Evolutionary conservation across 306 rosid genomes (phyloP), one percentile per base, ranked within the genome.

Genomic region (Cicer bijugum): DNA sequence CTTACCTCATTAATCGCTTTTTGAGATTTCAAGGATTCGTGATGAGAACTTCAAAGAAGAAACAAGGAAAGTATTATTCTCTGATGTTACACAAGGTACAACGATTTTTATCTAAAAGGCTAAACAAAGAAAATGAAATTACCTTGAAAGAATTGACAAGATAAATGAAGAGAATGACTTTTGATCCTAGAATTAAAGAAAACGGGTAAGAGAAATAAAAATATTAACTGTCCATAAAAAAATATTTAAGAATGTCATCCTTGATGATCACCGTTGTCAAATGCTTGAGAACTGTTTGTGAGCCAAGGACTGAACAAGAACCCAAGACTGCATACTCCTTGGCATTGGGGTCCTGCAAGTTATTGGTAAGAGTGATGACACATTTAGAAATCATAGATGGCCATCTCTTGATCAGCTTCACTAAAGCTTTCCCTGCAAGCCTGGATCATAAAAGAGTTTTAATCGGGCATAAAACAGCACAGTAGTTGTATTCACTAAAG

Each of bases 1-100:
- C 67, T 83, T 90, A 94, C 99, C 99, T 89, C 97, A 83, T 85
- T 94, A 79, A 94, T 91, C 76, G 93, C 91, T 84, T 94, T 94
- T 87, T 94, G 99, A 59, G 93, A 81, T 88, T 94, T 94, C 89
- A 94, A 82, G 64, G 99, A 94, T 72, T 88, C 99, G 71, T 94
- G 99, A 85, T 94, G 99, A 58, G 99, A 91, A 82, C 99, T 94
- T 75, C 88, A 88, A 87, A 60, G 85, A 47, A 75, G 66, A 75
- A 80, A 85, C 45, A 56, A 48, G 28, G 33, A 68, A 76, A 70
- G 12, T 72, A 65, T 70, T 74, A 84, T 78, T 71, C 65, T 81
- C 51, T 33, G 44, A 15, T 42, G 74, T 12, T 52, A 59, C 23
- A 72, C 52, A 39, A 58, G 28, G 47, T 68, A 78, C 50, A 71